phyloP scores from a whole-genome alignment of 805 yeast genomes.

The Candida pseudofarinosa region DNA sequence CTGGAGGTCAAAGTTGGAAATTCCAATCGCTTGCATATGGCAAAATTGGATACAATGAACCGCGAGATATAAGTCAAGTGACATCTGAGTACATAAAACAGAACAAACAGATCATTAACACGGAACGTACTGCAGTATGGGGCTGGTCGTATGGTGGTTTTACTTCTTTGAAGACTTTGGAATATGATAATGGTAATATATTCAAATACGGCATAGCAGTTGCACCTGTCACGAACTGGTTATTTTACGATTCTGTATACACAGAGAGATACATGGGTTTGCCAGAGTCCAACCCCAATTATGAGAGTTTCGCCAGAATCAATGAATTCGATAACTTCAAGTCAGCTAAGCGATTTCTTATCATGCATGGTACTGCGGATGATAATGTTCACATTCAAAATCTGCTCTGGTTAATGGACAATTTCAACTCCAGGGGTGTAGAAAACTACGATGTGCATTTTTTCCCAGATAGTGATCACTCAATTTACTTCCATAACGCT shows the following conservation, averaged over 20 bases:
- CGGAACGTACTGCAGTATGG: conserved; percentile 75
- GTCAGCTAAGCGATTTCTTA: conserved; percentile 58
- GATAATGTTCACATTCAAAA: conserved; percentile 97
- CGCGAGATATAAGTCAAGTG: conserved; percentile 57
- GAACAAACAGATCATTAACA: conserved; percentile 47
- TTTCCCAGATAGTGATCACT: conserved; percentile 92
- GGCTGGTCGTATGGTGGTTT: conserved; percentile 99
- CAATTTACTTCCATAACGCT: conserved; percentile 77
- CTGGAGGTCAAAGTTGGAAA: conserved; percentile 75
- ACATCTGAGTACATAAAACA: conserved; percentile 46
- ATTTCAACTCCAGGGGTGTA: conserved; percentile 48
- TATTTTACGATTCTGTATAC: conserved; percentile 84
- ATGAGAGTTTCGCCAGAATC: conserved; percentile 50
- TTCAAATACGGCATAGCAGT: conserved; percentile 92
- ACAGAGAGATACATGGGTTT: conserved; percentile 93
- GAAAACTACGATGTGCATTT: conserved; percentile 81
- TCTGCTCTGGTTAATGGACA: conserved; percentile 71
- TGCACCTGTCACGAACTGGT: conserved; percentile 97
- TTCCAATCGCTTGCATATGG: conserved; percentile 53
- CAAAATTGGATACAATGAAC: conserved; percentile 72
- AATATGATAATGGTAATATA: conserved; percentile 66
- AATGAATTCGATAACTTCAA: conserved; percentile 53
- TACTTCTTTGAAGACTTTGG: conserved; percentile 84
- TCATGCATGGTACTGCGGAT: conserved; percentile 97
- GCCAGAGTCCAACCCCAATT: conserved; percentile 71